These are phyloP conservation scores for Picea sitchensis DNA, from an alignment of 75 land plant genomes.

Conservation along the genomic window DNA sequence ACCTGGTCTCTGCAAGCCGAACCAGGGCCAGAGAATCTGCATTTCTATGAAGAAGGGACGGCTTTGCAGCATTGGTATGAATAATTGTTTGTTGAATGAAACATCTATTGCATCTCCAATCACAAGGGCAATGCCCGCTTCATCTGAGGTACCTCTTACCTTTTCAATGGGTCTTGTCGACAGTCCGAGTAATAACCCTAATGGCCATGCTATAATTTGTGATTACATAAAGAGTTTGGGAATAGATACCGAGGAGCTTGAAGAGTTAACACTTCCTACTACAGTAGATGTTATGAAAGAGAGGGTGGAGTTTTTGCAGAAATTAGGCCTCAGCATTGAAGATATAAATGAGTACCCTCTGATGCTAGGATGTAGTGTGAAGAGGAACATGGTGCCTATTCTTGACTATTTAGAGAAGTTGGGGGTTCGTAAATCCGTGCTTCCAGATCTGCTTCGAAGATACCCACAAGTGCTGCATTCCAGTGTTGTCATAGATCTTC, in stretches of 20 bases:
- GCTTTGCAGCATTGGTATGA: neutral
- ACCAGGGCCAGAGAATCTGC: neutral
- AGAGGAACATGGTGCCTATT: conserved; percentile 85
- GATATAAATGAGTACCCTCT: conserved; percentile 79
- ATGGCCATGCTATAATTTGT: conserved; percentile 21
- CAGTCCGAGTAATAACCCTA: neutral
- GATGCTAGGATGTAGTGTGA: conserved; percentile 84
- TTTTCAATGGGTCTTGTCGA: neutral
- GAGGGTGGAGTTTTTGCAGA: conserved; percentile 76
- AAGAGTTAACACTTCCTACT: conserved; percentile 71
- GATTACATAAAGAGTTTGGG: conserved; percentile 60
- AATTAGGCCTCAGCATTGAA: conserved; percentile 63
- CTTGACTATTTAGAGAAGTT: conserved; percentile 78
- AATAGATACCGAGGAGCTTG: conserved; percentile 70
- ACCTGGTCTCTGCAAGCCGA: neutral
- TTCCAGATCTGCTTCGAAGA: conserved; percentile 56
- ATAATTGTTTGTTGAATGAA: neutral
- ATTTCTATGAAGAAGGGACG: neutral
- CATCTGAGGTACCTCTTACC: too few species aligned
- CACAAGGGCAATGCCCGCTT: neutral
- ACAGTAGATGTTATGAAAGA: conserved; percentile 73
- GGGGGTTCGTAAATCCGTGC: conserved; percentile 50
- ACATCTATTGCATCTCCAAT: neutral
- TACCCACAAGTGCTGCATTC: conserved; percentile 85
- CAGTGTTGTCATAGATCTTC: conserved; percentile 74